Base-by-base conservation (phyloP, 108 stramenopile genomes). In the Pseudonitzschia pungens region DNA sequence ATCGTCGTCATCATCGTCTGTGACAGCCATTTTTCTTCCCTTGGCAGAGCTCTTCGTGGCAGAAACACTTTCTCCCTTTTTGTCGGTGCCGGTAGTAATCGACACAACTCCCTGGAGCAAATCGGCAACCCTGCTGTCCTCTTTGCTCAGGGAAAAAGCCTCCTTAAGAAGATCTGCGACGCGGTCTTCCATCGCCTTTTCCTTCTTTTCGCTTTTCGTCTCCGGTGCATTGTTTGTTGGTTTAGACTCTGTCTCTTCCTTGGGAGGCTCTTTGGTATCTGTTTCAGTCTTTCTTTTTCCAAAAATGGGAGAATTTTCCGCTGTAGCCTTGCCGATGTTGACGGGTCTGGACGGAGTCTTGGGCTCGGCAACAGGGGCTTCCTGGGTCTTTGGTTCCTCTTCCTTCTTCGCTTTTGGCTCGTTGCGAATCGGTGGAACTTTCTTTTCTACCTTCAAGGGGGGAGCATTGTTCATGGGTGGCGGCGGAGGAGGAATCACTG, bases 71-170 rank as follows among this genome's bases (percentile, higher is more conserved):
- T 62, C 8, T 9, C 40, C 32, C 60, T 40, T 40, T 2, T n/a
- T 33, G 36, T 40, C 36, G 20, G 11, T 40, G 60, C 60, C 60
- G 40, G 60, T 62, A 40, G 60, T 62, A 7, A 62, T 40, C 36
- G 60, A 7, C 9, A 62, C 60, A 6, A 62, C 60, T 16, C 60
- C 60, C 36, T 62, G 60, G 28, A 62, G 36, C 16, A 62, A 40
- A 40, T 62, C 60, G 29, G 60, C 60, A 62, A 62, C 60, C 33
- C 60, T 12, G 31, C 60, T 62, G 31, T 62, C 60, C n/a, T 62
- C 60, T 40, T 62, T 62, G n/a, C 60, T 62, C 2, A 62, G 29
- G 8, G 60, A 62, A 62, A 62, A 62, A 18, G 60, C 60, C 14
- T 62, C 60, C 32, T 62, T 62, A 32, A 62, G 20, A 18, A 62